phyloP scores from a whole-genome alignment of 371 early-diverging fungal species.

The Blastocladiella emersonii region DNA sequence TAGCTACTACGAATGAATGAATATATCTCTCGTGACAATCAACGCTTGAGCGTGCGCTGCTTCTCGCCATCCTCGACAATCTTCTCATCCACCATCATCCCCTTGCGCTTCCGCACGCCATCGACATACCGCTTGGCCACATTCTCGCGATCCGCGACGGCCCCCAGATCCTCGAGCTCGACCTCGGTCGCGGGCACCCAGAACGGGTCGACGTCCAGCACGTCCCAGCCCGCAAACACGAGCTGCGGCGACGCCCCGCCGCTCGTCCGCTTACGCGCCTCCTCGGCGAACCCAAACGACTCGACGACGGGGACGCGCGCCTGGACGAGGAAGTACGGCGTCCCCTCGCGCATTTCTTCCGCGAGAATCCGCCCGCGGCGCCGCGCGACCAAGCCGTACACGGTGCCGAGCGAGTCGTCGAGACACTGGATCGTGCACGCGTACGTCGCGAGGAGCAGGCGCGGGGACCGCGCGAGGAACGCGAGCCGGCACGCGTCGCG shows the following conservation, averaged over 20 bases:
- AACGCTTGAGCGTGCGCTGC: conserved; percentile 57
- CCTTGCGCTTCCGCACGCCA: conserved; percentile 85
- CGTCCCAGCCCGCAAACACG: conserved; percentile 80
- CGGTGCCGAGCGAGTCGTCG: conserved; percentile 82
- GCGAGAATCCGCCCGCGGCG: conserved; percentile 75
- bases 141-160: conserved; percentile 90
- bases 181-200: conserved; percentile 96
- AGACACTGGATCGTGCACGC: conserved; percentile 88
- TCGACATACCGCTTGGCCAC: conserved; percentile 92
- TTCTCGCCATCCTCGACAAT: conserved; percentile 87
- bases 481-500: conserved; percentile 68
- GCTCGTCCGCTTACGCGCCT: conserved; percentile 81
- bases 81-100: conserved; percentile 78
- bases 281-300: conserved; percentile 98
- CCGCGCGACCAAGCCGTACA: conserved; percentile 79
- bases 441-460: conserved; percentile 88
- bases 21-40: conserved; percentile 33
- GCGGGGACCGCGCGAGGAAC: conserved; percentile 86
- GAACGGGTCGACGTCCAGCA: conserved; percentile 88
- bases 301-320: conserved; percentile 93
- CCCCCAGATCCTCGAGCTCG: conserved; percentile 92
- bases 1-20: too few relatives aligned
- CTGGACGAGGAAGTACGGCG: conserved; percentile 82
- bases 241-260: conserved; percentile 92
- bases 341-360: conserved; percentile 91